phyloP scores from a whole-genome alignment of 1,284 basidiomycete genomes.

The Marasmius fiardii region DNA sequence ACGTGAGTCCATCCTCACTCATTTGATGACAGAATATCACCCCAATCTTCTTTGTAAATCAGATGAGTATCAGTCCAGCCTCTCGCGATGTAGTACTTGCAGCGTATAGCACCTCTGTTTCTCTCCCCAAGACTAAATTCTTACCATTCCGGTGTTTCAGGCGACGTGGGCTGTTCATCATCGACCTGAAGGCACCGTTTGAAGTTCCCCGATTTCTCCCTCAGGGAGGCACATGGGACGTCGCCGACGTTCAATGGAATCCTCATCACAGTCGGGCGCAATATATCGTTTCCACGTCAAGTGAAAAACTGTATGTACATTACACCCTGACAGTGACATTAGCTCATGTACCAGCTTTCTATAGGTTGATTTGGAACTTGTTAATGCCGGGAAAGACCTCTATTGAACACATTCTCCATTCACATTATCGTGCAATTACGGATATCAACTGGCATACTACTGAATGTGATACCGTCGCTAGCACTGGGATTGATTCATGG shows the following conservation, averaged over 20 bases:
- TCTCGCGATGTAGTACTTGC: conserved; percentile 79
- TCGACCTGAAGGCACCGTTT: conserved; percentile 87
- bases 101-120: conserved; percentile 46
- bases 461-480: conserved; percentile 74
- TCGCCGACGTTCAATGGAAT: conserved; percentile 97
- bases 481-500: conserved; percentile 80
- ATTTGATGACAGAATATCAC: background rate
- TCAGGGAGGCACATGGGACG: conserved; percentile 95
- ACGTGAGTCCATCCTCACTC: conserved; percentile 52
- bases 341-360: conserved; percentile 9
- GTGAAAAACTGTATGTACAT: conserved; percentile 77
- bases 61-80: conserved; percentile 83
- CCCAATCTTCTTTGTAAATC: background rate
- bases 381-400: conserved; percentile 64
- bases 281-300: conserved; percentile 93
- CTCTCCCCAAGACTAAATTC: background rate
- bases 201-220: conserved; percentile 91
- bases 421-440: conserved; percentile 90
- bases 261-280: conserved; percentile 83
- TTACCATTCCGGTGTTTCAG: conserved; percentile 31
- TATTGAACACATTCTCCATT: conserved; percentile 79
- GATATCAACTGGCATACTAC: conserved; percentile 95
- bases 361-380: conserved; percentile 91
- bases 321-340: background rate
- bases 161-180: conserved; percentile 93